These are phyloP conservation scores for Parathielavia appendiculata DNA, from an alignment of 495 filamentous ascomycete species.

Conservation along the genomic window DNA sequence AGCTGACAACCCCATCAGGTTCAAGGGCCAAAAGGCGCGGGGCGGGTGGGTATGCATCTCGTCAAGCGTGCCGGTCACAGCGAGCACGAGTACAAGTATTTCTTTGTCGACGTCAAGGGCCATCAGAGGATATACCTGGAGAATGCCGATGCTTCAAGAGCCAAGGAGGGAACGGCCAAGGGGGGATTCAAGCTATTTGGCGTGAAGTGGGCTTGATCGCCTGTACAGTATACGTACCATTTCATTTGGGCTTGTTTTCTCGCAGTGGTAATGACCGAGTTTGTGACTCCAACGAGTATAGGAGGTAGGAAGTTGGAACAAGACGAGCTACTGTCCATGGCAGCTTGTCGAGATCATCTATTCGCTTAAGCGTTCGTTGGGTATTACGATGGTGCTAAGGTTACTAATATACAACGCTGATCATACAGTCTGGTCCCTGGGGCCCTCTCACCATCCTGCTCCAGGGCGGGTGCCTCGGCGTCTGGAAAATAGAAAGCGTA, in stretches of 20 bases:
- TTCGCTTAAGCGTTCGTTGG: not conserved
- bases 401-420: not conserved
- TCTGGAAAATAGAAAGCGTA: not conserved
- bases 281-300: too few species aligned
- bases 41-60: constrained; percentile 73
- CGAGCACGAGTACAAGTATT: constrained; percentile 74
- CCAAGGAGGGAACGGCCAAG: constrained; percentile 39
- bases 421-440: constrained; percentile 6
- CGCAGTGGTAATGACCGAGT: too few species aligned
- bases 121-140: constrained; percentile 59
- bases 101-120: constrained; percentile 69
- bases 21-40: constrained; percentile 71
- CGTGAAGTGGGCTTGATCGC: constrained; percentile 47
- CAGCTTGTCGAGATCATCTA: too few species aligned
- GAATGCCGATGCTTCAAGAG: constrained; percentile 41
- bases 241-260: too few species aligned
- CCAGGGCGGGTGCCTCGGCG: not conserved
- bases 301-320: too few species aligned
- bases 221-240: too few species aligned
- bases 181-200: constrained; percentile 56
- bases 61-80: constrained; percentile 52
- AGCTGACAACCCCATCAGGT: constrained; percentile 50
- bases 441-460: not conserved
- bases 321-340: too few species aligned
- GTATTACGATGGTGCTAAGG: not conserved